Evolutionary conservation across 257 asterid genomes (phyloP), one percentile per base, ranked within the genome.

Genomic region (Petunia axillaris): DNA sequence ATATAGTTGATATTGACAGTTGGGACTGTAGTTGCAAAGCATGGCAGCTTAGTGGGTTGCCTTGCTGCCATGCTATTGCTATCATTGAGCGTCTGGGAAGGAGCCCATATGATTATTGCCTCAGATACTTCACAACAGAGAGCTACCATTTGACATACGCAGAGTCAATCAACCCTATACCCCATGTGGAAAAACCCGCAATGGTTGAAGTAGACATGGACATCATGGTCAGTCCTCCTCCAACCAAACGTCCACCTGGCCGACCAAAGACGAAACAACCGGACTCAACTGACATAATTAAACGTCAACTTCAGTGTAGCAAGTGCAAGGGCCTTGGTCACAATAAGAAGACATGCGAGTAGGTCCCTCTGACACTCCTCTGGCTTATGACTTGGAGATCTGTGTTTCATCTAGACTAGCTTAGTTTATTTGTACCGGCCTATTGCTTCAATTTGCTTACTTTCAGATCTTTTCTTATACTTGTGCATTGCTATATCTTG

Each of bases 271-370:
- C 89, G 88, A 94, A 94, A 86, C 85, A 89, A 71, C 88, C 85
- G 43, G 98, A 93, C 44, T 86, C 97, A 7, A 89, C 83, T 37
- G 97, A 96, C 84, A 84, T 91, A 40, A 91, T 96, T 38, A 96
- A 94, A 84, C 95, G 99, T 50, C 98, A 96, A 87, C 99, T 96
- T 71, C 99, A 96, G 88, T 96, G 99, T 84, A 94, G 99, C 82
- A 88, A 89, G 87, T 96, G 99, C 93, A 96, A 96, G 87, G 98
- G 98, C 62, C 89, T 96, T 57, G 98, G 99, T 75, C 99, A 96
- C 89, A 96, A 96, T 80, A 93, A 94, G 89, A 96, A 91, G 88
- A 94, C 98, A 1, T 78, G 80, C 73, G 64, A 81, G 82, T 65
- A 82, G 44, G 80, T 50, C 13, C 62, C 40, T 73, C 0, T 35